These are phyloP conservation scores for Aspergillus niger DNA, from an alignment of 2,329 filamentous ascomycete genomes.

Conservation along the genomic window DNA sequence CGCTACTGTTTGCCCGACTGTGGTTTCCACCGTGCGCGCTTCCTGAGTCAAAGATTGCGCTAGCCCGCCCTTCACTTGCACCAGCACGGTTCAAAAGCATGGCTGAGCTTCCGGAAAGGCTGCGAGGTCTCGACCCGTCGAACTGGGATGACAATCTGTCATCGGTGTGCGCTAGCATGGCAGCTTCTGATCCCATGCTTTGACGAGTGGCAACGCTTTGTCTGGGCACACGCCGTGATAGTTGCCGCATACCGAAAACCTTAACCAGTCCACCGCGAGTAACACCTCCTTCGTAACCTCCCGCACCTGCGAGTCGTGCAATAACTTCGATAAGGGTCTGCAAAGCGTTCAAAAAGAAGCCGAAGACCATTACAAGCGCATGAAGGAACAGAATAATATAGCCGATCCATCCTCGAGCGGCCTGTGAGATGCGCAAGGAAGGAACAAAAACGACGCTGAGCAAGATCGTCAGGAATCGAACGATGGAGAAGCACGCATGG, in stretches of 20 bases:
- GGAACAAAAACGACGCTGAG: slow-evolving; percentile 84
- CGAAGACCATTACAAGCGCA: slow-evolving; percentile 79
- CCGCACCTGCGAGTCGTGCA: slow-evolving; percentile 79
- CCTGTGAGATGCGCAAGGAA: slow-evolving; percentile 74
- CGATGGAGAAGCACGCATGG: slow-evolving; percentile 77
- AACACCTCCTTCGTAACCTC: slow-evolving; percentile 69
- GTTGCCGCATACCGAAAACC: slow-evolving; percentile 83
- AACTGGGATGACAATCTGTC: slow-evolving; percentile 62
- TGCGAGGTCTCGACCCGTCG: slow-evolving; percentile 57
- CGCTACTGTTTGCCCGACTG: slow-evolving; percentile 61
- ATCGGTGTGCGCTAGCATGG: slow-evolving; percentile 72
- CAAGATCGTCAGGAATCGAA: slow-evolving; percentile 75
- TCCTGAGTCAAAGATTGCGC: slow-evolving; percentile 57
- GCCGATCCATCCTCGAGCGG: slow-evolving; percentile 89
- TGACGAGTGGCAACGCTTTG: slow-evolving; percentile 68
- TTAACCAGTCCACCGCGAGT: slow-evolving; percentile 82
- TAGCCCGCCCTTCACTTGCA: slow-evolving; percentile 49
- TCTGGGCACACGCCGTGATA: slow-evolving; percentile 71
- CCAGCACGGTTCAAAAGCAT: slow-evolving; percentile 58
- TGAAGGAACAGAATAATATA: slow-evolving; percentile 89
- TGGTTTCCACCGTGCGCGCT: slow-evolving; percentile 51
- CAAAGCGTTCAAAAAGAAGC: slow-evolving; percentile 88
- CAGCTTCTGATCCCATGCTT: slow-evolving; percentile 79
- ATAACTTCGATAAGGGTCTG: slow-evolving; percentile 89
- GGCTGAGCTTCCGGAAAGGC: slow-evolving; percentile 63